These are phyloP conservation scores for Pleodorina starrii DNA, from an alignment of 139 green algal genomes.

Conservation along the genomic window DNA sequence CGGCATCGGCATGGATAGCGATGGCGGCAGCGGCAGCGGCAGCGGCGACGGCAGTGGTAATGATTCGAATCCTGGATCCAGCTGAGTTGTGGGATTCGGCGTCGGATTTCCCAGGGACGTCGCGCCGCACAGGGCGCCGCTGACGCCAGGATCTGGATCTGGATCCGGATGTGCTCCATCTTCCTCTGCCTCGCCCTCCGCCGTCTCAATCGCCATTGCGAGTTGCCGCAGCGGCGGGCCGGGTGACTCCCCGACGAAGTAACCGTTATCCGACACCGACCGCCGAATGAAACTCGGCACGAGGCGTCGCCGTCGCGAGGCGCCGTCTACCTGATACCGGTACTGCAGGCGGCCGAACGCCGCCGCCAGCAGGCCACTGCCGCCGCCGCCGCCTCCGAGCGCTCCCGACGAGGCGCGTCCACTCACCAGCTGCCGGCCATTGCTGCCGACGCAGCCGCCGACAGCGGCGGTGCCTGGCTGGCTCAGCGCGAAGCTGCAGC, in stretches of 20 bases:
- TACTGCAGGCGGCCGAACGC: too few relatives aligned
- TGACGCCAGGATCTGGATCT: neutral
- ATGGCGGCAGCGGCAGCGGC: neutral
- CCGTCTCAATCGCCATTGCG: neutral
- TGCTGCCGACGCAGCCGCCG: too few relatives aligned
- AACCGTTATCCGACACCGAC: neutral
- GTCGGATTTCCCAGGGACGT: neutral
- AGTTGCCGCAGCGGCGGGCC: neutral
- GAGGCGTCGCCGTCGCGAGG: neutral
- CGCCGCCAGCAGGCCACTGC: too few relatives aligned
- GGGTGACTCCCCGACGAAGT: neutral
- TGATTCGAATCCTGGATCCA: neutral
- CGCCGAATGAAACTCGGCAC: neutral
- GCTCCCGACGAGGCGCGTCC: too few relatives aligned
- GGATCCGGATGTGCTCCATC: neutral
- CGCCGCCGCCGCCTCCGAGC: too few relatives aligned
- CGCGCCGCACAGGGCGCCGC: too few relatives aligned
- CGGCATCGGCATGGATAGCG: neutral
- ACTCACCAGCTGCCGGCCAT: too few relatives aligned
- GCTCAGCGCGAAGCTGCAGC: too few relatives aligned
- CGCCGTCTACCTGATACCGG: too few relatives aligned
- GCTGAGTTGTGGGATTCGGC: neutral
- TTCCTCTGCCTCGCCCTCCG: neutral
- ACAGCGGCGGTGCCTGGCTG: too few relatives aligned
- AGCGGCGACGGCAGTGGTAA: neutral